phyloP scores from a whole-genome alignment of 2,329 filamentous ascomycete genomes.

The Fusarium nodosum region DNA sequence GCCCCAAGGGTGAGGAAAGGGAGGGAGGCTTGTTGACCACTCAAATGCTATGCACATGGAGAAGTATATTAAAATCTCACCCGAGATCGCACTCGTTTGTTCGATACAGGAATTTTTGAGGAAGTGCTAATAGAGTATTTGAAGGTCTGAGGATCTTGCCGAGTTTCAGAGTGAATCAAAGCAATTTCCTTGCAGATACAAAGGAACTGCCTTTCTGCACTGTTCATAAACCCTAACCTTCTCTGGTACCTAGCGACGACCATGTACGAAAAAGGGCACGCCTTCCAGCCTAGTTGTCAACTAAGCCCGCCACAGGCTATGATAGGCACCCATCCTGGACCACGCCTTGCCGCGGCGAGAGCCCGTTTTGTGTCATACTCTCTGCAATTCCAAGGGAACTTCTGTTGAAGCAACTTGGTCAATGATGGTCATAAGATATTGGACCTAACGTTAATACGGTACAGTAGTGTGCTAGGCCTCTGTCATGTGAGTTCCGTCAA shows the following conservation, averaged over 20 bases:
- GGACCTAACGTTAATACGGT: background rate
- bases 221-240: constrained; percentile 14
- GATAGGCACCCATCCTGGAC: constrained; percentile 30
- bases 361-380: constrained; percentile 41
- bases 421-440: constrained; percentile 5
- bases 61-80: background rate
- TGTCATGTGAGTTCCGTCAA: constrained; percentile 24
- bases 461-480: background rate
- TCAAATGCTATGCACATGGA: background rate
- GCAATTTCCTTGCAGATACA: constrained; percentile 32
- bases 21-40: constrained; percentile 15
- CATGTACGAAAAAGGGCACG: constrained; percentile 30
- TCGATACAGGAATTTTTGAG: constrained; percentile 6
- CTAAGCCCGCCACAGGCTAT: constrained; percentile 37
- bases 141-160: constrained; percentile 14
- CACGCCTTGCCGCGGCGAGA: constrained; percentile 45
- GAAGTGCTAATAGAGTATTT: constrained; percentile 11
- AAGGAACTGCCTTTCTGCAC: constrained; percentile 9
- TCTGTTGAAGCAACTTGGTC: constrained; percentile 22
- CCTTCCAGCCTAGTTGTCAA: constrained; percentile 38
- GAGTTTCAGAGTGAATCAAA: constrained; percentile 38
- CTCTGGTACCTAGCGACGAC: constrained; percentile 16
- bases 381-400: constrained; percentile 30
- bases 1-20: constrained; percentile 30
- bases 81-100: background rate